Conservation (phyloP, 192 early-diverging fungal species). For the Obelidium mucronatum region DNA sequence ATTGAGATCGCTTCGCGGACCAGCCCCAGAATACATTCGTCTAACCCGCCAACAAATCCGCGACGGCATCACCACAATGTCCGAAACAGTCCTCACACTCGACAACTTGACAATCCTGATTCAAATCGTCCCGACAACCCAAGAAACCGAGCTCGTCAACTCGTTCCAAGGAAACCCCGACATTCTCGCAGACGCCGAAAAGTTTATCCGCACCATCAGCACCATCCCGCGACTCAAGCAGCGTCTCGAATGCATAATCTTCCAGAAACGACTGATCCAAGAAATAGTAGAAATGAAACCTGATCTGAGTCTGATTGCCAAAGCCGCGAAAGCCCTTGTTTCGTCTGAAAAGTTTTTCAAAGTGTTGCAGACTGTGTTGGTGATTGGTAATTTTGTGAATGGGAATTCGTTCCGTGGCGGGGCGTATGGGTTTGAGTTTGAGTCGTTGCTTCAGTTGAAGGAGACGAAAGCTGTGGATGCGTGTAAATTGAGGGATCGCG, state of each 20-base stretch:
- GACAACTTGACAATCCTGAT: conserved; percentile 43
- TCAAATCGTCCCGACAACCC: conserved; percentile 48
- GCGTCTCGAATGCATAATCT: conserved; percentile 51
- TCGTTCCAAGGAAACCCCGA: conserved; percentile 50
- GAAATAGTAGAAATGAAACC: conserved; percentile 54
- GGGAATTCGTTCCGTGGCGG: conserved; percentile 56
- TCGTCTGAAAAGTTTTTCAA: conserved; percentile 36
- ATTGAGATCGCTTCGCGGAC: conserved; percentile 12
- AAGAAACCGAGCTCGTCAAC: conserved; percentile 52
- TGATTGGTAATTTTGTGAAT: conserved; percentile 63
- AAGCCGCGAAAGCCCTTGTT: conserved; percentile 45
- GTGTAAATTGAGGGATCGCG: conserved; percentile 19
- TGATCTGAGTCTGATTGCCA: conserved; percentile 45
- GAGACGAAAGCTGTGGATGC: conserved; percentile 48
- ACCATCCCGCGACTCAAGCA: conserved; percentile 46
- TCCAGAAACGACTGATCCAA: conserved; percentile 47
- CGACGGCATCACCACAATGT: conserved; percentile 46
- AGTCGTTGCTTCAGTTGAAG: conserved; percentile 49
- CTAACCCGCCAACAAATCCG: conserved; percentile 43
- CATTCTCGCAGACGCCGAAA: conserved; percentile 52
- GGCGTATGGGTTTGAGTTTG: conserved; percentile 57
- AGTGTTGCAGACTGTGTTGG: conserved; percentile 48
- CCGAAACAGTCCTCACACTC: conserved; percentile 46
- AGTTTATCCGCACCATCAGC: conserved; percentile 50
- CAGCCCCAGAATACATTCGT: conserved; percentile 4